Base-by-base conservation (phyloP, 2,329 filamentous ascomycete species). In the Cercospora berteroae region DNA sequence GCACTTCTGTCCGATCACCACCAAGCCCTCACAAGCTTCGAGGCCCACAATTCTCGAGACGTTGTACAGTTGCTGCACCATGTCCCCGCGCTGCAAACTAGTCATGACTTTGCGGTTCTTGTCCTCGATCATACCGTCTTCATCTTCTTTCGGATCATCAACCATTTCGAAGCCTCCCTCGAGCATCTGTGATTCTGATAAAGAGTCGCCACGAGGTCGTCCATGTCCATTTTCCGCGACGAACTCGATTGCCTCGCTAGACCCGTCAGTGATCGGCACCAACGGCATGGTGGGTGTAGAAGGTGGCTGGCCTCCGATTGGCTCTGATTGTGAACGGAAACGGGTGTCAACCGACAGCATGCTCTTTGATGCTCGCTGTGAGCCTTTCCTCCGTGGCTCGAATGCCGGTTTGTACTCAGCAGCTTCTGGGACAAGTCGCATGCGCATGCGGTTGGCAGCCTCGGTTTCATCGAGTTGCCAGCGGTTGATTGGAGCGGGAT, bases 91-190 rank as follows among this genome's bases (percentile, higher is more conserved):
- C 73, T 97, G 90, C 10, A 99, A 84, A 70, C 93, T 94, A 61
- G 95, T 88, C 93, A 98, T 96, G 55, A 99, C 94, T 79, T 97
- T 97, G 55, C 96, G 88, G 75, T 99, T 98, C 82, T 97, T 98
- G 79, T 99, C 96, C 79, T 99, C 96, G 10, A 76, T 67, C 70
- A 96, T 96, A 1, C 89, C 90, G 72, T 95, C 93, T 27, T 92
- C 87, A 48, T 90, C 88, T 65, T 94, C 91, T 74, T 93, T 93
- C 0, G 94, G 94, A 69, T 97, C 94, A 68, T 98, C 94, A 6
- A 99, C 90, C 71, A 99, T 88, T 80, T 99, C 95, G 76, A 97
- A 99, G 72, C 96, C 96, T 56, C 98, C 95, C 66, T 97, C 95
- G 0, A 89, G 73, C 23, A 79, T 78, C 42, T 79, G 81, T 3